phyloP scores from a whole-genome alignment of 1,284 basidiomycete genomes.

The Mycena sp. region DNA sequence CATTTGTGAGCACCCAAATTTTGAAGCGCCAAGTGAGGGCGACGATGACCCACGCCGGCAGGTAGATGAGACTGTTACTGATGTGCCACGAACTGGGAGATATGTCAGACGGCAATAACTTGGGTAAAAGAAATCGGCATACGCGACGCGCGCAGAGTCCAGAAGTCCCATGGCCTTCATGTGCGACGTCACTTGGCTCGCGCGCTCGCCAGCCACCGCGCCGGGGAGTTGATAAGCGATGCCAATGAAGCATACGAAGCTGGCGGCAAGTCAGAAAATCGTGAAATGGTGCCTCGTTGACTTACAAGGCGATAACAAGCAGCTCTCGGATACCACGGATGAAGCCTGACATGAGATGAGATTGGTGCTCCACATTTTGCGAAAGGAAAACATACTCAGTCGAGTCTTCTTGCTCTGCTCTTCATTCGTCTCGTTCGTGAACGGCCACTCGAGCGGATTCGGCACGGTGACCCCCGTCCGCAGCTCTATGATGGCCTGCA shows the following conservation, averaged over 20 bases:
- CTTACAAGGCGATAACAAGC: slow-evolving; percentile 71
- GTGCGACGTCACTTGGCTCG: slow-evolving; percentile 67
- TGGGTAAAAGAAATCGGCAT: too few relatives aligned
- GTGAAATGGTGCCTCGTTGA: neutral
- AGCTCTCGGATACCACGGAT: slow-evolving; percentile 66
- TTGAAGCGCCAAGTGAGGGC: slow-evolving; percentile 69
- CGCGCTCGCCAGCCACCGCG: slow-evolving; percentile 69
- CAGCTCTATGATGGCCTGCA: slow-evolving; percentile 72
- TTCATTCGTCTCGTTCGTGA: slow-evolving; percentile 71
- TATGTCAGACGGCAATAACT: too few relatives aligned
- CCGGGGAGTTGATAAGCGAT: slow-evolving; percentile 80
- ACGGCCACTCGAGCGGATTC: slow-evolving; percentile 77
- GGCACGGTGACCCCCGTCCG: slow-evolving; percentile 61
- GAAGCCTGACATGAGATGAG: slow-evolving; percentile 53
- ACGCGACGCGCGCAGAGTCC: slow-evolving; percentile 66
- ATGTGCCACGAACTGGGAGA: slow-evolving; percentile 22
- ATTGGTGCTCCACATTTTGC: neutral
- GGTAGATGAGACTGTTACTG: slow-evolving; percentile 58
- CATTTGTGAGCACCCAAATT: slow-evolving; percentile 72
- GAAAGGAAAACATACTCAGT: slow-evolving; percentile 56
- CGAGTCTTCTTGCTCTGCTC: slow-evolving; percentile 64
- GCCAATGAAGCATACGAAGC: slow-evolving; percentile 73
- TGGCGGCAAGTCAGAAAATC: slow-evolving; percentile 31
- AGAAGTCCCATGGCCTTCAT: slow-evolving; percentile 80
- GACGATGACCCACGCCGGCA: slow-evolving; percentile 75